Evolutionary conservation across 2,329 filamentous ascomycete species (phyloP), one percentile per base, ranked within the genome.

Genomic region (Beauveria pseudobassiana): DNA sequence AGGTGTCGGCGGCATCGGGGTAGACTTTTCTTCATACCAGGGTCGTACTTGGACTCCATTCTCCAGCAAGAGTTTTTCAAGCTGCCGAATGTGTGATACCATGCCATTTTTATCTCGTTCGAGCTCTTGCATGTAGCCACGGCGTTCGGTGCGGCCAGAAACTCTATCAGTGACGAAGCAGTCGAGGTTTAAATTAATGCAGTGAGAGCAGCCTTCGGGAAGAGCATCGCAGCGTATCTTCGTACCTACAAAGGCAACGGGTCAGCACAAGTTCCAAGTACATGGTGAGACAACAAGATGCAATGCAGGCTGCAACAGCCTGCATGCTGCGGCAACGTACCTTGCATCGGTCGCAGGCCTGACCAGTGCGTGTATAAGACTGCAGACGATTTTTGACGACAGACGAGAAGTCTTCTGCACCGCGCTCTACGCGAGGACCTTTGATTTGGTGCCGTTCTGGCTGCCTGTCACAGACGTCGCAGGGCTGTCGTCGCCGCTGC

Each of bases 91-190:
- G 66, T 87, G 86, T 61, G 79, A 77, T 65, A 87, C 79, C 77
- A 93, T 83, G 67, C 82, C 82, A n/a, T 75, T 78, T 73, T 88
- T 87, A 69, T 92, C 86, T 63, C 83, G 81, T 74, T 96, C 90
- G 61, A 95, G 79, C 67, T 87, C 83, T 71, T 93, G 87, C 65
- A 90, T 80, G 69, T 93, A 91, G 59, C 91, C 91, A 68, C 91
- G 82, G 62, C 87, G 85, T 63, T 90, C 88, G 56, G 91, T 90
- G 65, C 89, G 87, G 63, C 91, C 90, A 3, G 90, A 93, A 70
- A 95, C 91, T 68, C 91, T 87, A 73, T 96, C 91, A 62, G 91
- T 96, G 59, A 92, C 92, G 75, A 85, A 87, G 76, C 91, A 96
- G 70, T 90, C 84, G 68, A 89, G 85, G 65, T 85, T 86, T 71